These are phyloP conservation scores for Xerocomellus dryophilus DNA, from an alignment of 768 basidiomycete genomes.

Conservation along the genomic window DNA sequence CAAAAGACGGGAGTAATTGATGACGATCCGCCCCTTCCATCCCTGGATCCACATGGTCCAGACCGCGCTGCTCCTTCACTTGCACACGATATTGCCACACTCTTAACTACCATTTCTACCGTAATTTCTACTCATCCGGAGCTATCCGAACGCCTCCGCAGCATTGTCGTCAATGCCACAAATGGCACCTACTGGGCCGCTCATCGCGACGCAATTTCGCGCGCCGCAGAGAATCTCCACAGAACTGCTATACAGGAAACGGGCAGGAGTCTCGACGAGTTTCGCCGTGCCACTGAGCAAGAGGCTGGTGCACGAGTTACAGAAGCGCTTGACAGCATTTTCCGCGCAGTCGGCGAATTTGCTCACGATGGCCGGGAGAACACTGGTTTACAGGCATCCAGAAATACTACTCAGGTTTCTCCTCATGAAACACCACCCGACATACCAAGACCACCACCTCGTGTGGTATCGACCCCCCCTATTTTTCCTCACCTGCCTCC, in stretches of 20 bases:
- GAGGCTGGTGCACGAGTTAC: slow-evolving; percentile 64
- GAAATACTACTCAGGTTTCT: neutral
- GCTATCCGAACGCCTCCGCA: slow-evolving; percentile 62
- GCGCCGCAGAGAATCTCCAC: slow-evolving; percentile 53
- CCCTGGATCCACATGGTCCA: slow-evolving; percentile 36
- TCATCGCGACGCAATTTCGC: slow-evolving; percentile 58
- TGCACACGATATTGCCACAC: slow-evolving; percentile 58
- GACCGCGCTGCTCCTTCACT: slow-evolving; percentile 42
- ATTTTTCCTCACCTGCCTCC: slow-evolving; percentile 18
- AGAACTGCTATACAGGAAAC: slow-evolving; percentile 42
- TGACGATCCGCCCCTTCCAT: slow-evolving; percentile 51
- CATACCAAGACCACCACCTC: slow-evolving; percentile 6
- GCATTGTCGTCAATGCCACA: slow-evolving; percentile 57
- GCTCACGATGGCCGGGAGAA: slow-evolving; percentile 18
- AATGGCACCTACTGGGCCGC: slow-evolving; percentile 67
- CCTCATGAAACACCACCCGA: neutral
- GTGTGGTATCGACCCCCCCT: slow-evolving; percentile 12
- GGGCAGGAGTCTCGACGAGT: slow-evolving; percentile 40
- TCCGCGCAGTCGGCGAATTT: slow-evolving; percentile 49
- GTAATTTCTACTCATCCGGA: slow-evolving; percentile 67
- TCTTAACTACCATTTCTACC: slow-evolving; percentile 55
- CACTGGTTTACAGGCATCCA: neutral
- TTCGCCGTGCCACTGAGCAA: slow-evolving; percentile 52
- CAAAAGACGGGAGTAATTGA: slow-evolving; percentile 14
- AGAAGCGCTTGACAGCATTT: slow-evolving; percentile 57